Evolutionary conservation across 345 rosid genomes (phyloP).

Genomic region (Syzygium aqueum): DNA sequence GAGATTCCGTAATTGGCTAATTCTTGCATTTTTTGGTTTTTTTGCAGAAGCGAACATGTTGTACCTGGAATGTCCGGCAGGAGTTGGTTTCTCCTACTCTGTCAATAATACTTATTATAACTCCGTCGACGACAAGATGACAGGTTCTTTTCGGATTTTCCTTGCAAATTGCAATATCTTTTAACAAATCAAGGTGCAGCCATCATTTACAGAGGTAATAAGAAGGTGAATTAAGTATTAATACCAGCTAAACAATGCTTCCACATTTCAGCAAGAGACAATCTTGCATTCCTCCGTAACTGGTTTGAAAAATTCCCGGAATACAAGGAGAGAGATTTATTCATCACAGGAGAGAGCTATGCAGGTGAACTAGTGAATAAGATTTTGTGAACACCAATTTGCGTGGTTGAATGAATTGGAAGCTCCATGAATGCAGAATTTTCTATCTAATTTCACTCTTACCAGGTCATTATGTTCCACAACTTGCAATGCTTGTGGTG

Average conservation of each 20-base stretch:
- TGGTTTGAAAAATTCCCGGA: constrained; percentile 31
- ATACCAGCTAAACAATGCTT: not conserved
- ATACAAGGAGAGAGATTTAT: constrained; percentile 25
- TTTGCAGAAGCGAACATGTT: constrained; percentile 40
- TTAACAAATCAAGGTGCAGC: not conserved
- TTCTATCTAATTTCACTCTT: not conserved
- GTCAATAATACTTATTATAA: constrained; percentile 14
- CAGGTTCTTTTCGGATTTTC: constrained; percentile 11
- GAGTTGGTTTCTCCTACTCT: constrained; percentile 55
- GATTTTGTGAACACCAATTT: not conserved
- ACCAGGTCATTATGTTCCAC: constrained; percentile 53
- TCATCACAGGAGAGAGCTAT: constrained; percentile 41
- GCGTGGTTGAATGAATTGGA: not conserved
- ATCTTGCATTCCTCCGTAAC: constrained; percentile 18
- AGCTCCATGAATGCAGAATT: not conserved
- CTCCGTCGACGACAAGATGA: constrained; percentile 10
- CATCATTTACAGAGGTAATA: not conserved
- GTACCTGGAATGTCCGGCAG: constrained; percentile 41
- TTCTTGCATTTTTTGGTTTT: not conserved
- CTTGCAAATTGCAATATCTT: not conserved
- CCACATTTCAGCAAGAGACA: constrained; percentile 20
- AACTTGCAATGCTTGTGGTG: constrained; percentile 29
- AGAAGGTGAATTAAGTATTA: not conserved
- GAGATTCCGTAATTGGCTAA: not conserved
- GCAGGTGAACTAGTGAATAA: not conserved